Evolutionary conservation across 139 green algal species (phyloP), one percentile per base, ranked within the genome.

Genomic region (Mychonastes homosphaera): DNA sequence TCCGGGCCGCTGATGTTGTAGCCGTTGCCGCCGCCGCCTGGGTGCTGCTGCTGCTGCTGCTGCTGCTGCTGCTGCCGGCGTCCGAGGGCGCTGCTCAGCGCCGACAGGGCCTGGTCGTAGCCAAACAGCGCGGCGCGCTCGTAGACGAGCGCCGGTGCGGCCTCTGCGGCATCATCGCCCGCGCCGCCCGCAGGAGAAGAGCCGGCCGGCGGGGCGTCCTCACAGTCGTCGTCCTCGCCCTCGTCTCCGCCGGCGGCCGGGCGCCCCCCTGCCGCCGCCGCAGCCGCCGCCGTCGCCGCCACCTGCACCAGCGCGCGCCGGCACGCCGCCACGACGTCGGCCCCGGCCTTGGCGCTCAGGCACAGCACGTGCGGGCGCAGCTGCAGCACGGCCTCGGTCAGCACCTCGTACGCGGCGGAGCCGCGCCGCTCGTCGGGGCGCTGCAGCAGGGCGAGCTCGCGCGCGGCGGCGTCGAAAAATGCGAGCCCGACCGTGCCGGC

Each of bases 311-410:
- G 23, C 29, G 51, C 36, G 26, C 23, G 33, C 36, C 26, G 34
- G n/a, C 55, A 51, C 19, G 57, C 47, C 6, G 62, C 44, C 38
- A 84, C 18, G 43, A 86, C 60, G 3, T 34, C 61, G 0, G 41
- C 23, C 12, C 78, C 69, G 6, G 76, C 59, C 58, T 71, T 84
- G 57, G 40, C 63, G 59, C 59, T 75, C 15, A 76, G 61, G 19
- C 80, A 74, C 15, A 89, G 73, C 3, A 79, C 47, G 4, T 45
- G 27, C 4, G 80, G 80, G 15, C 44, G 33, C 0, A 58, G 21
- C 7, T 87, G 80, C 18, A 89, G 54, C 68, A 84, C 85, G 26
- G 75, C 61, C 6, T 81, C 58, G 44, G 83, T 72, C 3, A 90
- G 69, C 47, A 81, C 76, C 16, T 61, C 15, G 10, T 27, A 54